Base-by-base conservation (phyloP, 805 yeast species). In the Scheffersomyces lignosus region DNA sequence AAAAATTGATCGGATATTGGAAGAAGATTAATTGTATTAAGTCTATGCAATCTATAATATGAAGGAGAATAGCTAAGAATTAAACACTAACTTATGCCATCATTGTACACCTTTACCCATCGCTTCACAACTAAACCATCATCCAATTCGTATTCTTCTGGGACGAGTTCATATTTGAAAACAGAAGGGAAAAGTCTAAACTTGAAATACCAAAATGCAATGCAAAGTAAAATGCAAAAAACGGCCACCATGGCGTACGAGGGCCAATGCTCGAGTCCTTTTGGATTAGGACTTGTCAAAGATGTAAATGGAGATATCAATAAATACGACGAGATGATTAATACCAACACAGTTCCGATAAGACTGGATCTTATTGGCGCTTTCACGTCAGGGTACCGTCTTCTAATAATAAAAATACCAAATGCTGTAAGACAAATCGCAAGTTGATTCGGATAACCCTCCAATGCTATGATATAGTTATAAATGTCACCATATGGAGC, bases 91-190 rank as follows among this genome's bases (percentile, higher is more conserved):
- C 5, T n/a, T 2, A 15, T 32, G 34, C 12, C 43, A n/a, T 30
- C 33, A 22, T 30, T 32, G 29, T 40, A 32, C 17, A 55, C 49
- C 37, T 73, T 77, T 9, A 56, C 61, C 89, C 89, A 83, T 44
- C 60, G 56, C 43, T 77, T 80, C 1, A 81, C 65, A 4, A 63
- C 64, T 34, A 82, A 56, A 0, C 89, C 89, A 55, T 83, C 89
- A 2, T 70, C 66, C 34, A 77, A 60, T 15, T 51, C 58, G 4
- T 59, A 48, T 3, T 65, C 68, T 33, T 62, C 70, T 7, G 68
- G 65, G 5, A 62, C 58, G 18, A 83, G 52, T 4, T 56, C 56
- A 47, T 83, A 83, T 0, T 62, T 59, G 5, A 73, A 67, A 1
- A 67, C 7, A 42, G 58, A 46, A 1, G 88, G 87, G 15, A 73